Evolutionary conservation across 2,329 filamentous ascomycete species (phyloP).

Genomic region (Ceratocystis harringtonii): DNA sequence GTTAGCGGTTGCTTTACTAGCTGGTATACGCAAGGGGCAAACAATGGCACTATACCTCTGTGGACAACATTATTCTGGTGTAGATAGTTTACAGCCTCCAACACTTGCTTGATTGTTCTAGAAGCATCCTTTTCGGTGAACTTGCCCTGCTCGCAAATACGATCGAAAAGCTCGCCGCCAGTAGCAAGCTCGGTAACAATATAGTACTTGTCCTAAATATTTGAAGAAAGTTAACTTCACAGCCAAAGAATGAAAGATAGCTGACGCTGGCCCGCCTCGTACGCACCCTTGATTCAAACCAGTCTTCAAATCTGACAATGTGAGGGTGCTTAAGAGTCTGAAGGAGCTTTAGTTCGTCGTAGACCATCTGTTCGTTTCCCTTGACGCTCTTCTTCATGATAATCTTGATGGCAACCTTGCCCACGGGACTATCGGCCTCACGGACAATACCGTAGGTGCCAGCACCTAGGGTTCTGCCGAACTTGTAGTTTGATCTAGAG

Average conservation of each 20-base stretch:
- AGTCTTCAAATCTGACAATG: constrained; percentile 94
- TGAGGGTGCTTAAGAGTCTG: constrained; percentile 83
- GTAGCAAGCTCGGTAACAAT: constrained; percentile 95
- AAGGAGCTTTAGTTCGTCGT: constrained; percentile 89
- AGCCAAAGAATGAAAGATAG: not conserved
- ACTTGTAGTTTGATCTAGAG: constrained; percentile 66
- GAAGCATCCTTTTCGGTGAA: constrained; percentile 98
- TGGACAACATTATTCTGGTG: constrained; percentile 93
- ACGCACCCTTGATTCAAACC: constrained; percentile 95
- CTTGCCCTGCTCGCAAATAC: constrained; percentile 93
- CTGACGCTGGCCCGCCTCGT: constrained; percentile 23
- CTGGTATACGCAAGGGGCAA: too few relatives aligned
- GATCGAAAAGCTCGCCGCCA: constrained; percentile 91
- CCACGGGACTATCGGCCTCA: constrained; percentile 67
- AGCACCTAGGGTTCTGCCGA: constrained; percentile 85
- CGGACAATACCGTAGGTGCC: constrained; percentile 97
- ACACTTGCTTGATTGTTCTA: constrained; percentile 85
- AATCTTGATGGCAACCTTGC: constrained; percentile 93
- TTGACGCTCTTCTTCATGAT: constrained; percentile 99
- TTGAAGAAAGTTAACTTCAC: not conserved
- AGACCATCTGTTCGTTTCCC: constrained; percentile 96
- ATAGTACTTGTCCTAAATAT: constrained; percentile 85
- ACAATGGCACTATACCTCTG: constrained; percentile 44
- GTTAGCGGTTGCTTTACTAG: too few relatives aligned
- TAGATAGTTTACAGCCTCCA: constrained; percentile 83